These are phyloP conservation scores for Caryopteris hybrid DNA, from an alignment of 305 asterid genomes.

Conservation along the genomic window DNA sequence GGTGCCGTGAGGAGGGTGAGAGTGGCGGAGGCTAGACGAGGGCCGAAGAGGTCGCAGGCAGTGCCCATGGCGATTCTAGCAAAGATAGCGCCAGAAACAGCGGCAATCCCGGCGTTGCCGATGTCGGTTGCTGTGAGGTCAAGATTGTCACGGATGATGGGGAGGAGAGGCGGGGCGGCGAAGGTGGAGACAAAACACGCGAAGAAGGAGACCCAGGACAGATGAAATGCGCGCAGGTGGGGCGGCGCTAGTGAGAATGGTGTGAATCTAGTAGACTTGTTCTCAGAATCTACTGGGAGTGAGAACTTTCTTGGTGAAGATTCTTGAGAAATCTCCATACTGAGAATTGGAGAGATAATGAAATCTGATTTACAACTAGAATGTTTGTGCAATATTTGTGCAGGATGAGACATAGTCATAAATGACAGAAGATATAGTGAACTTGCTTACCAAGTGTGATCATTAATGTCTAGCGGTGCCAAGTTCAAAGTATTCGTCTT, in stretches of 20 bases:
- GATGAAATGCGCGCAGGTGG: slow-evolving; percentile 83
- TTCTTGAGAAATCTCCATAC: slow-evolving; percentile 35
- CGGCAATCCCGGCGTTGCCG: slow-evolving; percentile 82
- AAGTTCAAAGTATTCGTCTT: too few relatives aligned
- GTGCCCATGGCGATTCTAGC: slow-evolving; percentile 82
- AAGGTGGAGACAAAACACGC: slow-evolving; percentile 85
- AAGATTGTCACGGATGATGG: slow-evolving; percentile 78
- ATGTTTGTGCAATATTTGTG: too few relatives aligned
- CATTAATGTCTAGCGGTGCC: too few relatives aligned
- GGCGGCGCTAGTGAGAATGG: slow-evolving; percentile 49
- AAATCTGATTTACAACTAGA: too few relatives aligned
- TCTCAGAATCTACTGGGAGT: slow-evolving; percentile 75
- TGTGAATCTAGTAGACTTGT: slow-evolving; percentile 55
- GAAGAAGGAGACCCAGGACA: slow-evolving; percentile 82
- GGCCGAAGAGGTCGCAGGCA: slow-evolving; percentile 75
- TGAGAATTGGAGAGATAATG: too few relatives aligned
- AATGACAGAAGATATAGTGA: too few relatives aligned
- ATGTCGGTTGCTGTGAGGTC: slow-evolving; percentile 69
- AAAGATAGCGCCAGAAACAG: slow-evolving; percentile 78
- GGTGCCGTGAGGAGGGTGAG: slow-evolving; percentile 66
- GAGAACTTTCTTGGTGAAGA: slow-evolving; percentile 32
- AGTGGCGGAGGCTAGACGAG: slow-evolving; percentile 64
- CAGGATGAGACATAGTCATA: too few relatives aligned
- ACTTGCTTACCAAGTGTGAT: too few relatives aligned
- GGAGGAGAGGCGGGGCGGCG: slow-evolving; percentile 81